Evolutionary conservation across 148 eudicot species (phyloP).

Genomic region (Cornus florida): DNA sequence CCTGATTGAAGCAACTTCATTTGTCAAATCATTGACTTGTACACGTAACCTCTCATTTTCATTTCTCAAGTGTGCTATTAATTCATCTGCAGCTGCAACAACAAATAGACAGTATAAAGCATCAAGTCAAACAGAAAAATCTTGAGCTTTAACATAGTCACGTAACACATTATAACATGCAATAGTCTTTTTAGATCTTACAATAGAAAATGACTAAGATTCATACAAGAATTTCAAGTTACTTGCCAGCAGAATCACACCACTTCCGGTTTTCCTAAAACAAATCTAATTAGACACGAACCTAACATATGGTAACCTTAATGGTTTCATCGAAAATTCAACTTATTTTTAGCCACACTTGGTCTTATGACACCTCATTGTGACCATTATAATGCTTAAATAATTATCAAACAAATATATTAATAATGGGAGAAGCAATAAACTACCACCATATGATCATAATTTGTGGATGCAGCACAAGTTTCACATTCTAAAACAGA

Average conservation of each 20-base stretch:
- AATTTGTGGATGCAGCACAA: too few relatives aligned
- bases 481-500: too few relatives aligned
- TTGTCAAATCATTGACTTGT: conserved; percentile 41
- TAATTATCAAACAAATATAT: not conserved
- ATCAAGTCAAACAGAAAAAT: not conserved
- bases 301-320: not conserved
- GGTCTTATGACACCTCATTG: not conserved
- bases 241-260: not conserved
- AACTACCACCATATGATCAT: too few relatives aligned
- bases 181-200: not conserved
- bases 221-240: too few relatives aligned
- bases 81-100: conserved; percentile 61
- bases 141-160: not conserved
- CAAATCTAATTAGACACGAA: not conserved
- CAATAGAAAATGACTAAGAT: not conserved
- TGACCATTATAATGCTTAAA: not conserved
- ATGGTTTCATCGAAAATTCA: not conserved
- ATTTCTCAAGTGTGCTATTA: conserved; percentile 44
- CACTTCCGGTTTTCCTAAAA: not conserved
- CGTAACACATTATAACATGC: not conserved
- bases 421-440: not conserved
- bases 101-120: conserved; percentile 12
- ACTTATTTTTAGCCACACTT: not conserved
- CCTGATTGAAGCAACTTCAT: conserved; percentile 55
- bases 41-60: conserved; percentile 51